phyloP scores from a whole-genome alignment of 225 moss, liverwort and hornwort species.

The Neckera pumila region DNA sequence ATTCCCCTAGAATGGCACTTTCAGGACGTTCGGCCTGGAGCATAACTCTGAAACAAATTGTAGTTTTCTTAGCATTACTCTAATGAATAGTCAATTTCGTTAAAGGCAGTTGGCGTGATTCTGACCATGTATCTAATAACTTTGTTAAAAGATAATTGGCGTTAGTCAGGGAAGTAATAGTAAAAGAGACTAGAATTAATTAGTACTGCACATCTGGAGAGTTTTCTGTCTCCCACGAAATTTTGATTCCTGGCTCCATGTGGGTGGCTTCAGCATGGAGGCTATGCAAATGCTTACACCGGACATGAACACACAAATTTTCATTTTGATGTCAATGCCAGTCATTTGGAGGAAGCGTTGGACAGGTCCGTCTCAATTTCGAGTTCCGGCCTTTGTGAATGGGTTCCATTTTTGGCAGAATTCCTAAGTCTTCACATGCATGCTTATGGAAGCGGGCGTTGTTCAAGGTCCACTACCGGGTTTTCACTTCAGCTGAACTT shows the following conservation, averaged over 20 bases:
- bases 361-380: constrained; percentile 40
- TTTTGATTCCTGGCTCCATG: background rate
- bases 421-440: background rate
- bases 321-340: constrained; percentile 82
- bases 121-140: background rate
- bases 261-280: constrained; percentile 63
- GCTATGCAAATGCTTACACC: constrained; percentile 89
- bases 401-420: background rate
- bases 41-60: background rate
- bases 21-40: background rate
- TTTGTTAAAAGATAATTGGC: background rate
- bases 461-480: background rate
- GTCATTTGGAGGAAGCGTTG: constrained; percentile 78
- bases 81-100: background rate
- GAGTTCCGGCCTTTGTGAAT: background rate
- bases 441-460: background rate
- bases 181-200: background rate
- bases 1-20: background rate
- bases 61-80: background rate
- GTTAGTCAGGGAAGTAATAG: background rate
- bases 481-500: background rate
- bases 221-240: background rate
- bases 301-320: constrained; percentile 80
- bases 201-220: background rate
- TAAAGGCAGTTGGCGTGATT: background rate